Evolutionary conservation across 768 basidiomycete species (phyloP), one percentile per base, ranked within the genome.

Genomic region (Boletus coccyginus): DNA sequence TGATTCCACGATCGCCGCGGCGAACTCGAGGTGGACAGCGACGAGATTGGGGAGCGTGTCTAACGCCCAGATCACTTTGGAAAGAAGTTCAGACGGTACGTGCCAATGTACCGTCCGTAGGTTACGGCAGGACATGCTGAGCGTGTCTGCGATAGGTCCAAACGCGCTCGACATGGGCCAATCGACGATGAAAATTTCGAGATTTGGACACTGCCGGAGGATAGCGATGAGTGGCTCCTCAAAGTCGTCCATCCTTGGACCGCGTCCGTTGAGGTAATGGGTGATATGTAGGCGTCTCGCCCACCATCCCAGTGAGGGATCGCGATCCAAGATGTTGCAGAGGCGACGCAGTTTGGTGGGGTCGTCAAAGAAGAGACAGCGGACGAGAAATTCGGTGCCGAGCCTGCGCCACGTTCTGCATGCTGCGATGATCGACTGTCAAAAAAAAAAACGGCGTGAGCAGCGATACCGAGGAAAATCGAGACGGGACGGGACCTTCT

Each of bases 11-110:
- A 62, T 40, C 12, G 69, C 54, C 0, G 44, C 24, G 3, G 63
- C 63, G 42, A 88, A 80, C 31, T 82, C 77, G 55, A 92, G 76
- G 60, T 83, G 81, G 3, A 80, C 77, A 3, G 82, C 79, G 9
- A 81, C 72, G 40, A 92, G 73, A 50, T 71, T 70, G 1, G 83
- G 83, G 6, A 92, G 78, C 1, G 81, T 78, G 52, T 83, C 81
- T 3, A 92, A 74, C 7, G 87, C 83, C 85, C 86, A 87, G 43
- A 90, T 89, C 6, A 88, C 78, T 63, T 86, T 87, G 13, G 84
- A 74, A 3, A 88, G 70, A 0, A 80, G 75, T 19, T 80, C 76
- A 0, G 76, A 75, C 0, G 85, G 81, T 10, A 89, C 73, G 52
- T 78, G 80, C 76, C 85, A 82, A 49, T 84, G 80, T 0, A 86